These are phyloP conservation scores for Phtheirospermum japonicum DNA, from an alignment of 257 asterid genomes.

Conservation along the genomic window DNA sequence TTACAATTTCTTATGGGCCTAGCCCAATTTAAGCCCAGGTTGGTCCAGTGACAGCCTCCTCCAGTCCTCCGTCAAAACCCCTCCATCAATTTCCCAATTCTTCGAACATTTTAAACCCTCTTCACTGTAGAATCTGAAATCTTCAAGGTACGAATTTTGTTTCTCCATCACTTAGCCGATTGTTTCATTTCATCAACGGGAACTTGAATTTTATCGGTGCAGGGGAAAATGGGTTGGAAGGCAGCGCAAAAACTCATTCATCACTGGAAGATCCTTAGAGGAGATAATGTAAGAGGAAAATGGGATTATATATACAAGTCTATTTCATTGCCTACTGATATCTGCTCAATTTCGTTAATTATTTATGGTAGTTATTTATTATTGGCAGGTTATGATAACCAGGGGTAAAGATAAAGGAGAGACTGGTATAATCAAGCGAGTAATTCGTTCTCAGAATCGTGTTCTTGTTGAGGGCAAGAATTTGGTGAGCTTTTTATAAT, in stretches of 20 bases:
- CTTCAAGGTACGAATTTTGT: constrained; percentile 24
- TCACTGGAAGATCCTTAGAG: constrained; percentile 90
- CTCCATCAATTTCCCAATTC: background rate
- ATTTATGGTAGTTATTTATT: background rate
- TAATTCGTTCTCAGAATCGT: constrained; percentile 84
- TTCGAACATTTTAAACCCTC: constrained; percentile 28
- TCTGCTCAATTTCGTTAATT: background rate
- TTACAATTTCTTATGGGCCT: background rate
- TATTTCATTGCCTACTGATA: background rate
- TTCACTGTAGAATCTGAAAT: constrained; percentile 21
- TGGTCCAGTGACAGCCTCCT: background rate
- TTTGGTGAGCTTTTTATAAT: constrained; percentile 46
- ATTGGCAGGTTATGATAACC: constrained; percentile 76
- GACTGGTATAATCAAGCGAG: constrained; percentile 76
- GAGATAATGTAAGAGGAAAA: constrained; percentile 75
- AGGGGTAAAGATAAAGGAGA: constrained; percentile 97
- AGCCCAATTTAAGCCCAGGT: background rate
- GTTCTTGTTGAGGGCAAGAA: constrained; percentile 93
- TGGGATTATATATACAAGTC: background rate
- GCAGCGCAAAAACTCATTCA: constrained; percentile 88
- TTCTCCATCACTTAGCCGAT: background rate
- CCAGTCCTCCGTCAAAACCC: constrained; percentile 18
- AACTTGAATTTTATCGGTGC: background rate
- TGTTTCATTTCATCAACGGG: background rate
- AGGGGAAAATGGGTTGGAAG: constrained; percentile 80